Conservation (phyloP, 352 stramenopile genomes). For the Pythium utonaiense region DNA sequence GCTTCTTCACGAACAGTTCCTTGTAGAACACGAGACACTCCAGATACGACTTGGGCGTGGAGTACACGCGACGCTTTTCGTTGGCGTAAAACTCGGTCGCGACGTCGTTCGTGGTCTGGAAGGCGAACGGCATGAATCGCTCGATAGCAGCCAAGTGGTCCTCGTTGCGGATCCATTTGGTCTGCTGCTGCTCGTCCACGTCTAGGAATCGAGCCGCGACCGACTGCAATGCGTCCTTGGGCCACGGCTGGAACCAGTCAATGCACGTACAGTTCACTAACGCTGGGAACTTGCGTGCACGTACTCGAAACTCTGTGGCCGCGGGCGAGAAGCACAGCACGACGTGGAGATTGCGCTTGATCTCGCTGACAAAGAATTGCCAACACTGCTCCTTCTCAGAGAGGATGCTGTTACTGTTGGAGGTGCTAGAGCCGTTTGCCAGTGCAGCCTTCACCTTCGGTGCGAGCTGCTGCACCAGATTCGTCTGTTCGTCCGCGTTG, state of each 20-base stretch:
- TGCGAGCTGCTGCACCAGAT: slow-evolving; percentile 85
- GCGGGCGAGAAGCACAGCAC: slow-evolving; percentile 94
- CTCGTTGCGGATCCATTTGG: slow-evolving; percentile 27
- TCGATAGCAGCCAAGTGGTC: slow-evolving; percentile 75
- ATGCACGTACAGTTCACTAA: slow-evolving; percentile 94
- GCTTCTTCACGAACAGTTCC: slow-evolving; percentile 67
- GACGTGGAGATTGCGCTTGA: slow-evolving; percentile 92
- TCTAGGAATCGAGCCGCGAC: slow-evolving; percentile 86
- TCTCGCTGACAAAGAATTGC: slow-evolving; percentile 89
- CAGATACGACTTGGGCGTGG: slow-evolving; percentile 92
- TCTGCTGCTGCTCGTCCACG: slow-evolving; percentile 37
- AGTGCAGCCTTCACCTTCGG: slow-evolving; percentile 79
- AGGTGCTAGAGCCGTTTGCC: slow-evolving; percentile 1
- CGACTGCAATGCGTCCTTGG: slow-evolving; percentile 87
- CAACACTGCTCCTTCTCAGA: slow-evolving; percentile 92
- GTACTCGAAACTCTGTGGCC: slow-evolving; percentile 83
- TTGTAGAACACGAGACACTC: slow-evolving; percentile 90
- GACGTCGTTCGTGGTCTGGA: slow-evolving; percentile 88
- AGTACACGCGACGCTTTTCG: slow-evolving; percentile 89
- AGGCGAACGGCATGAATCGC: slow-evolving; percentile 92
- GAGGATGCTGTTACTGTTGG: slow-evolving; percentile 38
- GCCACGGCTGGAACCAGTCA: slow-evolving; percentile 93
- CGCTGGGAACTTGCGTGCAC: slow-evolving; percentile 91
- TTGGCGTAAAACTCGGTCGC: slow-evolving; percentile 71
- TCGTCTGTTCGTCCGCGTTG: slow-evolving; percentile 87